Percentiles rank a stretch among this genome's conserved stretches.
phyloP scores from a whole-genome alignment of 169 alveolate species.

The Eimeria falciformis region DNA sequence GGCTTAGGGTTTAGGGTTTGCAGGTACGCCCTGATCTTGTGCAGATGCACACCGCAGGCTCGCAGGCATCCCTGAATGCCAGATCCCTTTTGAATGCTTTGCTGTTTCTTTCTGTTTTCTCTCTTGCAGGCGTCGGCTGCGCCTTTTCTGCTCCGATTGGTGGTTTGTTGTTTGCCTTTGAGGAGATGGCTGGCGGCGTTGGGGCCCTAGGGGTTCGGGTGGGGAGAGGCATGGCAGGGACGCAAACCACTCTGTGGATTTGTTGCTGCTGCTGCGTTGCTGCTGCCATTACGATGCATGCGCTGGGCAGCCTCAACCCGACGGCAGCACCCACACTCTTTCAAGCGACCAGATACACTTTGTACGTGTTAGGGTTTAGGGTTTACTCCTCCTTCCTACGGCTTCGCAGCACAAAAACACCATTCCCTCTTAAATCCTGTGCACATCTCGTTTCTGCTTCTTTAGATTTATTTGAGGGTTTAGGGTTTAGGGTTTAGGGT shows the following conservation, averaged over 20 bases:
- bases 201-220: slow-evolving; percentile 71
- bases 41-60: too few relatives aligned
- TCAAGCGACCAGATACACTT: slow-evolving; percentile 37
- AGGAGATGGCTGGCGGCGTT: slow-evolving; percentile 78
- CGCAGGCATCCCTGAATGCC: too few relatives aligned
- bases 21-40: background rate
- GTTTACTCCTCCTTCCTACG: too few relatives aligned
- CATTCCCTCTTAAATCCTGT: too few relatives aligned
- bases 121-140: slow-evolving; percentile 78
- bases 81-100: too few relatives aligned
- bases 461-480: too few relatives aligned
- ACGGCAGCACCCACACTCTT: slow-evolving; percentile 39
- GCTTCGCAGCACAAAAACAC: too few relatives aligned
- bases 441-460: too few relatives aligned
- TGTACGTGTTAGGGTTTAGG: background rate
- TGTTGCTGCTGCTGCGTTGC: slow-evolving; percentile 81
- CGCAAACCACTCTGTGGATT: slow-evolving; percentile 79
- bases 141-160: slow-evolving; percentile 88
- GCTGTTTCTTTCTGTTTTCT: background rate
- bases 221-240: background rate
- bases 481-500: too few relatives aligned
- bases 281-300: slow-evolving; percentile 75
- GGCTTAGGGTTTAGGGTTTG: background rate
- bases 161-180: slow-evolving; percentile 86
- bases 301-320: slow-evolving; percentile 37